phyloP scores from a whole-genome alignment of 129 eudicot genomes.

The Flaveria sonorensis region DNA sequence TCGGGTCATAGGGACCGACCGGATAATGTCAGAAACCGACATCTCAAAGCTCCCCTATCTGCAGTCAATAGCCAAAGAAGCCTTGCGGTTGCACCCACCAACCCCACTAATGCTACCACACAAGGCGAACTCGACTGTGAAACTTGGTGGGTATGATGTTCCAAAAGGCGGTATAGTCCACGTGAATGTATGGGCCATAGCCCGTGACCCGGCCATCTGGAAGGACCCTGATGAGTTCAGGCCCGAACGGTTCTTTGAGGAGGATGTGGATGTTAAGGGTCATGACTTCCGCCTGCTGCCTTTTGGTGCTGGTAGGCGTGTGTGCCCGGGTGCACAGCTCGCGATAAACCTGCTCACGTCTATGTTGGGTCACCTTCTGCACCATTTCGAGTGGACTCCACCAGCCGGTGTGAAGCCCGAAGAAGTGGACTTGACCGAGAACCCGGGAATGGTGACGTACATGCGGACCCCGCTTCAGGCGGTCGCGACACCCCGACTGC shows the following conservation, averaged over 20 bases:
- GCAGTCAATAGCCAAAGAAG: constrained; percentile 76
- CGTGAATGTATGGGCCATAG: constrained; percentile 88
- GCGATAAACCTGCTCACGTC: constrained; percentile 67
- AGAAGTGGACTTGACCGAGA: constrained; percentile 73
- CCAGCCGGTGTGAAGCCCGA: constrained; percentile 67
- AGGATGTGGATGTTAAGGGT: constrained; percentile 87
- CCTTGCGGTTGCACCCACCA: constrained; percentile 79
- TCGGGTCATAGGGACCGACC: constrained; percentile 64
- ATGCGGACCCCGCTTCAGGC: constrained; percentile 74
- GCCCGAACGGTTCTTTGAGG: constrained; percentile 78
- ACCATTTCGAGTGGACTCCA: constrained; percentile 74
- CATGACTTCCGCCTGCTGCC: constrained; percentile 75
- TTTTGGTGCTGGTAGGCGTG: constrained; percentile 82
- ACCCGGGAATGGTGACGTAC: constrained; percentile 77
- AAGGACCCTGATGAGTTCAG: constrained; percentile 73
- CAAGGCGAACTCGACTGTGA: constrained; percentile 66
- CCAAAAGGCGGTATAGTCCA: constrained; percentile 78
- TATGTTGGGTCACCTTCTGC: constrained; percentile 77
- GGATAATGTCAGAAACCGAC: constrained; percentile 82
- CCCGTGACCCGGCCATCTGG: constrained; percentile 80
- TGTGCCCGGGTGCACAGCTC: constrained; percentile 88
- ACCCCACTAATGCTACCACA: constrained; percentile 96
- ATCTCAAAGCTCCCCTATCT: constrained; percentile 85
- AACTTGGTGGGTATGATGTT: constrained; percentile 83
- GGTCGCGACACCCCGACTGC: constrained; percentile 65